A percentile compares a stretch with the other conserved stretches of the same genome.
Evolutionary conservation across 2,329 filamentous ascomycete genomes (phyloP).

Genomic region (Colletotrichum navitas): DNA sequence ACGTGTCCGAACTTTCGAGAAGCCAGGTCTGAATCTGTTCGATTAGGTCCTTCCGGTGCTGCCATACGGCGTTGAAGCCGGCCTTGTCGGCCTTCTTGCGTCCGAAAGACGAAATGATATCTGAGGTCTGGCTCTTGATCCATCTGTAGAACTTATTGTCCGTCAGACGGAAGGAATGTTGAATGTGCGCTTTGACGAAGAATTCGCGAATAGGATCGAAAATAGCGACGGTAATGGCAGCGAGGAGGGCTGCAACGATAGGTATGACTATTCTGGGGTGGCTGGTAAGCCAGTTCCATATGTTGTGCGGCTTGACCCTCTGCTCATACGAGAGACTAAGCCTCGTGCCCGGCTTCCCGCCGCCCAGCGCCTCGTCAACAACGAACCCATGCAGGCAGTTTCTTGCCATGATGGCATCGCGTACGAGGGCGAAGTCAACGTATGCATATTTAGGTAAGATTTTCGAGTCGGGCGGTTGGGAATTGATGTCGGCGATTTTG

Average conservation of each 20-base stretch:
- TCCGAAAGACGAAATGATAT: constrained; percentile 73
- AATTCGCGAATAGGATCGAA: constrained; percentile 96
- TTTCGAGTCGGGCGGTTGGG: constrained; percentile 89
- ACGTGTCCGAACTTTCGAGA: constrained; percentile 89
- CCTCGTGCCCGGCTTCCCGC: constrained; percentile 80
- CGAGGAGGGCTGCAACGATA: constrained; percentile 81
- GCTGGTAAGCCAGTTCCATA: constrained; percentile 87
- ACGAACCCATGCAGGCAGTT: constrained; percentile 92
- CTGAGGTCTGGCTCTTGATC: constrained; percentile 80
- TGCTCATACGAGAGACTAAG: constrained; percentile 88
- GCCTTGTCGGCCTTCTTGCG: constrained; percentile 71
- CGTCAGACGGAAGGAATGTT: constrained; percentile 78
- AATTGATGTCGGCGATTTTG: constrained; percentile 86
- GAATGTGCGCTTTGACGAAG: constrained; percentile 90
- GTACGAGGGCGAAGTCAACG: constrained; percentile 79
- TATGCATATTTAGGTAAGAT: constrained; percentile 83
- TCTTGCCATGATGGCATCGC: constrained; percentile 87
- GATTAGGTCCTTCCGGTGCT: constrained; percentile 85
- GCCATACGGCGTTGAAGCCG: constrained; percentile 85
- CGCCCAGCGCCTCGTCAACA: constrained; percentile 76
- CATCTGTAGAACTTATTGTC: constrained; percentile 82
- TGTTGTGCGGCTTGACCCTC: constrained; percentile 80
- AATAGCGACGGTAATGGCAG: constrained; percentile 84
- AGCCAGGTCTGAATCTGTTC: constrained; percentile 87
- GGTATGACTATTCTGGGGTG: constrained; percentile 93